Evolutionary conservation across 2,329 filamentous ascomycete genomes (phyloP), one percentile per base, ranked within the genome.

Genomic region (Botrytis aclada): DNA sequence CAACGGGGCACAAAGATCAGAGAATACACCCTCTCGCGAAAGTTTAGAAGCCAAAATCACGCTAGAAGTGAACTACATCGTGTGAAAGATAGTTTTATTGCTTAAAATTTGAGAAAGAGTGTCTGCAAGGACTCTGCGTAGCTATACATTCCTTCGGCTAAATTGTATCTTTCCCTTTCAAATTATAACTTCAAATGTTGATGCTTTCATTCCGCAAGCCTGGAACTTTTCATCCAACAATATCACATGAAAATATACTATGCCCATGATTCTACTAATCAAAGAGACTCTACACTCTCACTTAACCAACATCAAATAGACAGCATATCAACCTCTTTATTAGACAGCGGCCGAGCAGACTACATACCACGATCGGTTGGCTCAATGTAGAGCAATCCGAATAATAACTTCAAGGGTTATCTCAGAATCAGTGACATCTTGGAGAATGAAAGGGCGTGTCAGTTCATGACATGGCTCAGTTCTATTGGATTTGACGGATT

Each of bases 1-100:
- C 25, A n/a, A 29, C 0, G 14, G 5, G 14, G 3, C 6, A 8
- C 3, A 4, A 9, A 5, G 0, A 39, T n/a, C 0, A n/a, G 6
- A 39, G 25, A n/a, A 39, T n/a, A 0, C 4, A 8, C 12, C 8
- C 14, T 10, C 8, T 39, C 14, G 14, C 6, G 8, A 1, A 62
- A 0, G 39, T 62, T 8, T 61, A 8, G 7, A 6, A 7, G 22
- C 14, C 5, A 8, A 9, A 62, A 39, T 14, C 1, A 39, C 16
- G 7, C 4, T 9, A 7, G 1, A n/a, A 18, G n/a, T 16, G 14
- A 2, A 9, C 0, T 4, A 2, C 1, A n/a, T n/a, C 34, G 14
- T 9, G 12, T 9, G 4, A 16, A n/a, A 61, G 58, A 14, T 22
- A 10, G 25, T 39, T 29, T 10, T 1, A 39, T 39, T 37, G 7